A percentile compares a stretch with the other conserved stretches of the same genome.
These are phyloP conservation scores for Anthracocystis walkeri DNA, from an alignment of 1,284 basidiomycete genomes.

Conservation along the genomic window DNA sequence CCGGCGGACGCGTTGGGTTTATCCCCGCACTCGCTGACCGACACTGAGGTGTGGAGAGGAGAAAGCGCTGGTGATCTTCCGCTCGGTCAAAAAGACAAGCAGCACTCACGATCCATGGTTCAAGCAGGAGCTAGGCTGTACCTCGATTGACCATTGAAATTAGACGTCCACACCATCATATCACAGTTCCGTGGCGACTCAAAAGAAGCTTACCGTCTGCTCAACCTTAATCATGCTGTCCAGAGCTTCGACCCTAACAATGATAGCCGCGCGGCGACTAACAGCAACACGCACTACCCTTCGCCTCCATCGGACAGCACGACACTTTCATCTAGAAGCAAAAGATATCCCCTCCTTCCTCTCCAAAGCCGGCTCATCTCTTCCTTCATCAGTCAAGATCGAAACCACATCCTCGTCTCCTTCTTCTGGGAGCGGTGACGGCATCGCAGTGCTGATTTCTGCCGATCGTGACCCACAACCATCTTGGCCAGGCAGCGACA, in stretches of 20 bases:
- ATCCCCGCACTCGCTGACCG: conserved; percentile 17
- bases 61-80: neutral
- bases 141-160: too few relatives aligned
- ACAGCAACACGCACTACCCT: neutral
- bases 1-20: conserved; percentile 1
- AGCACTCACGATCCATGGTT: too few relatives aligned
- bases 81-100: too few relatives aligned
- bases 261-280: neutral
- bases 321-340: conserved; percentile 42
- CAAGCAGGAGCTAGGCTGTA: too few relatives aligned
- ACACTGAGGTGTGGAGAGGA: neutral
- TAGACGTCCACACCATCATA: too few relatives aligned
- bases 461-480: conserved; percentile 45
- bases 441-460: conserved; percentile 48
- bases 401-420: neutral
- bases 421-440: neutral
- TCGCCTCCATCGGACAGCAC: neutral
- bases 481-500: conserved; percentile 16
- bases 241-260: conserved; percentile 1
- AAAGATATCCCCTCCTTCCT: conserved; percentile 40
- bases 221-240: conserved; percentile 11
- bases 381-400: conserved; percentile 13
- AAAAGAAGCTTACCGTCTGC: neutral
- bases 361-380: conserved; percentile 13
- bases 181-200: too few relatives aligned